phyloP scores from a whole-genome alignment of 768 basidiomycete genomes.

The Pilatotrama ljubarskyi region DNA sequence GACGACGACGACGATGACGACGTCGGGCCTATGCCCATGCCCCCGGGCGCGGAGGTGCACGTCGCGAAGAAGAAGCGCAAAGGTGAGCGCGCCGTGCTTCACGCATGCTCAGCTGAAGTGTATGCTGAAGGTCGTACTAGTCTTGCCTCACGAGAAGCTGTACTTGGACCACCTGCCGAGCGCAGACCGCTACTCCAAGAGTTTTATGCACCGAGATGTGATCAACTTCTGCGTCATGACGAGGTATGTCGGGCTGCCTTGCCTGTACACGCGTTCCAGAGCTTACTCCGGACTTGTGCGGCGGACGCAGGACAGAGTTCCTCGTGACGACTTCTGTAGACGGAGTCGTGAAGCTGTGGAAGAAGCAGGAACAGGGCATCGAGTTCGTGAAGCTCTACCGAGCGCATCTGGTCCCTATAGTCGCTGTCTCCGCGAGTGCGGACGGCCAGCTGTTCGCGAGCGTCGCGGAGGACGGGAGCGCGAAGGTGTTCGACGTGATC shows the following conservation, averaged over 20 bases:
- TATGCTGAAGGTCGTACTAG: constrained; percentile 41
- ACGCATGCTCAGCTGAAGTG: no score
- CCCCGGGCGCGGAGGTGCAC: constrained; percentile 43
- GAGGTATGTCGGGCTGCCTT: constrained; percentile 50
- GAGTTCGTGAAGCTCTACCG: constrained; percentile 99
- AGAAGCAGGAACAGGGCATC: constrained; percentile 93
- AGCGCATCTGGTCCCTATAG: constrained; percentile 80
- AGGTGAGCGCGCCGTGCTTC: constrained; percentile 48
- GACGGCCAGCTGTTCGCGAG: constrained; percentile 94
- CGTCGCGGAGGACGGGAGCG: constrained; percentile 86
- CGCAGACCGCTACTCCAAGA: constrained; percentile 93
- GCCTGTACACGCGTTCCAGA: not conserved
- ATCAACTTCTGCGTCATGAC: constrained; percentile 90
- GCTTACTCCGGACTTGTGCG: not conserved
- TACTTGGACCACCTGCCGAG: constrained; percentile 92
- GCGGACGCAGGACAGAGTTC: constrained; percentile 77
- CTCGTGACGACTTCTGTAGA: constrained; percentile 93
- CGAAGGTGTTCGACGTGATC: constrained; percentile 95
- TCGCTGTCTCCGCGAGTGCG: constrained; percentile 80
- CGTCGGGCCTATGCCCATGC: constrained; percentile 87
- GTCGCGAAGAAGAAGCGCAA: constrained; percentile 67
- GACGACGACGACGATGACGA: constrained; percentile 73
- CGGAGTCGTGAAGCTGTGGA: constrained; percentile 98
- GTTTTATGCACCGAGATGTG: constrained; percentile 96
- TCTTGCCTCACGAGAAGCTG: constrained; percentile 89